A percentile compares a stretch with the other conserved stretches of the same genome.
Evolutionary conservation across 257 asterid genomes (phyloP).

Genomic region (Przewalskia tangutica): DNA sequence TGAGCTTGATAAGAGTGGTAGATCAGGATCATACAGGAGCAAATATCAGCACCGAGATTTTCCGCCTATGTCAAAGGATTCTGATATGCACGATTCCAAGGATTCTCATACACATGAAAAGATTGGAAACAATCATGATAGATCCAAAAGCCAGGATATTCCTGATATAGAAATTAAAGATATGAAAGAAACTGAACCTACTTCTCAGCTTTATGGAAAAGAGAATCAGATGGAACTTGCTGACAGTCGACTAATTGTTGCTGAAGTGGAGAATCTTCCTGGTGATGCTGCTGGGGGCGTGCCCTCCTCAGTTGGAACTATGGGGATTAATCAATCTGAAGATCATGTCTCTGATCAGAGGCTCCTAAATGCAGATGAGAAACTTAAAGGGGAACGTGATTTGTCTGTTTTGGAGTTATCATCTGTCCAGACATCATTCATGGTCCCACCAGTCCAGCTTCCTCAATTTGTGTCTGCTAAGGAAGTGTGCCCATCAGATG

Average conservation of each 20-base stretch:
- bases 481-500: constrained; percentile 23
- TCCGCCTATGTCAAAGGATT: constrained; percentile 24
- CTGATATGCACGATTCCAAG: constrained; percentile 18
- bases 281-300: constrained; percentile 21
- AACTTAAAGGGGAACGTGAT: constrained; percentile 22
- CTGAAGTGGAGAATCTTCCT: constrained; percentile 18
- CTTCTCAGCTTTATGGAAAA: constrained; percentile 20
- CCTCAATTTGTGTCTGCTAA: constrained; percentile 22
- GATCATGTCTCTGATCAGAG: constrained; percentile 20
- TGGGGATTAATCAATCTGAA: constrained; percentile 23
- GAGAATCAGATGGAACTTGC: constrained; percentile 13
- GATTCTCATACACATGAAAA: constrained; percentile 28
- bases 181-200: constrained; percentile 16
- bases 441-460: constrained; percentile 14
- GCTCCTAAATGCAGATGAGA: constrained; percentile 29
- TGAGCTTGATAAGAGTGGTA: constrained; percentile 43
- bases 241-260: constrained; percentile 15
- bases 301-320: constrained; percentile 11
- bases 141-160: constrained; percentile 22
- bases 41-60: constrained; percentile 35
- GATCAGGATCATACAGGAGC: constrained; percentile 37
- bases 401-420: constrained; percentile 25
- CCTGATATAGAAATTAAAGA: constrained; percentile 25
- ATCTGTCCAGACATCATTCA: constrained; percentile 14
- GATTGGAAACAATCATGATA: constrained; percentile 22